These are phyloP conservation scores for Crithidia fasciculata DNA, from an alignment of 208 protist species.

Conservation along the genomic window DNA sequence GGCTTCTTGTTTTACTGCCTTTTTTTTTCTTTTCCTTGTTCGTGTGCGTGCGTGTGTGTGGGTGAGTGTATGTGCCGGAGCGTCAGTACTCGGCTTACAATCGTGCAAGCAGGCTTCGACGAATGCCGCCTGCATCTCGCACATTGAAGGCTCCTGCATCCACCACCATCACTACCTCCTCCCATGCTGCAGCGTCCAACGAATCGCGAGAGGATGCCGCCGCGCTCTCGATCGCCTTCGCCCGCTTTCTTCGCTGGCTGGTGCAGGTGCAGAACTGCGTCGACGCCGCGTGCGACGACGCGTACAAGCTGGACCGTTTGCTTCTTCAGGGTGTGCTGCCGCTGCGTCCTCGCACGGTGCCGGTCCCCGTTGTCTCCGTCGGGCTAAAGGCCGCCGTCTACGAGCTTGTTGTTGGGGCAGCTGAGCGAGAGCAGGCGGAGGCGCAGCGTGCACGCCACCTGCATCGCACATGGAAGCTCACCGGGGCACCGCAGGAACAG, in stretches of 20 bases:
- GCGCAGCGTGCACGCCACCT: conserved; percentile 2
- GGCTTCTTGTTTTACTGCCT: neutral
- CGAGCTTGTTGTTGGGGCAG: conserved; percentile 17
- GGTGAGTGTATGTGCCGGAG: conserved; percentile 5
- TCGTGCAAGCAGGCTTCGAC: neutral
- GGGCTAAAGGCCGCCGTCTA: conserved; percentile 24
- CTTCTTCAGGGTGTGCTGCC: conserved; percentile 21
- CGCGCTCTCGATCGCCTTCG: conserved; percentile 13
- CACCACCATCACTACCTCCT: neutral
- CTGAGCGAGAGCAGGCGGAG: conserved; percentile 1
- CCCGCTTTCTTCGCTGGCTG: conserved; percentile 30
- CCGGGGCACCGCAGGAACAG: neutral
- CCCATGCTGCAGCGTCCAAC: too few relatives aligned
- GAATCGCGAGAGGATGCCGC: too few relatives aligned
- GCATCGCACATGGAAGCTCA: conserved; percentile 16
- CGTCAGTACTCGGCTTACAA: neutral
- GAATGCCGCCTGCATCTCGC: neutral
- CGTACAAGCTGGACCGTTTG: conserved; percentile 34
- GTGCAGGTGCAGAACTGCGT: conserved; percentile 21
- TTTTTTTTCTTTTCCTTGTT: conserved; percentile 1
- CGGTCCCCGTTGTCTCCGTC: neutral
- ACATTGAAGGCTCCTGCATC: neutral
- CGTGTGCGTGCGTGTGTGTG: neutral
- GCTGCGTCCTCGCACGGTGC: conserved; percentile 23
- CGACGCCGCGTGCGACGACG: conserved; percentile 32